These are phyloP conservation scores for Globisporangium takayamanum DNA, from an alignment of 352 stramenopile genomes.

Conservation along the genomic window DNA sequence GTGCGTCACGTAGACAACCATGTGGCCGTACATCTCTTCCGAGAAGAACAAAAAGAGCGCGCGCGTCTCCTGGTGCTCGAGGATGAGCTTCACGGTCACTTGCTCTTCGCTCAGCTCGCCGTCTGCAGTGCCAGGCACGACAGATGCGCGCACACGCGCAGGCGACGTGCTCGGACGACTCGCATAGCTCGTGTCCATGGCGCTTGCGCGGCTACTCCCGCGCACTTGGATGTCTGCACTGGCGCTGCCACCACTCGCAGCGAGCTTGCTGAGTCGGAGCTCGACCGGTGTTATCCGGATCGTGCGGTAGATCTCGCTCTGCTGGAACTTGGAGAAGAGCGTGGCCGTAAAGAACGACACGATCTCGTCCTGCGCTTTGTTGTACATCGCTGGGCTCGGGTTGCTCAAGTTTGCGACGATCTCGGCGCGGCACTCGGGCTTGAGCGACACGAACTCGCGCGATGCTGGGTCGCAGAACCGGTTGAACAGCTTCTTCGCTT, in stretches of 20 bases:
- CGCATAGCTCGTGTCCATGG: background rate
- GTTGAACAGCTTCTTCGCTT: conserved; percentile 59
- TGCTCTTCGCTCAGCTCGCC: conserved; percentile 26
- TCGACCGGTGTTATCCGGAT: conserved; percentile 37
- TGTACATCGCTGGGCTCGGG: conserved; percentile 59
- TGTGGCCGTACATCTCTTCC: conserved; percentile 61
- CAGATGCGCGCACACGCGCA: background rate
- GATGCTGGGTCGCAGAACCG: conserved; percentile 59
- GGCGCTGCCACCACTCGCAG: conserved; percentile 14
- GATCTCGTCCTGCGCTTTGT: conserved; percentile 65
- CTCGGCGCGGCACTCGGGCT: conserved; percentile 21
- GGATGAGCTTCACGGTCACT: conserved; percentile 48
- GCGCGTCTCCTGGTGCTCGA: conserved; percentile 56
- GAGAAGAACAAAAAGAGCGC: conserved; percentile 66
- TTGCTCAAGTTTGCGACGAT: conserved; percentile 28
- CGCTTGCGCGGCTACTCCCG: background rate
- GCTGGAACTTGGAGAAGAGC: conserved; percentile 68
- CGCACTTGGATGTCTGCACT: conserved; percentile 6
- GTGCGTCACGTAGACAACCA: too few relatives aligned
- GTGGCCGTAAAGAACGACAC: conserved; percentile 54
- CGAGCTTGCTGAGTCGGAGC: conserved; percentile 17
- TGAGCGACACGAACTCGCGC: conserved; percentile 46
- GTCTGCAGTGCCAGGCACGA: background rate
- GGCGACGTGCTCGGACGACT: conserved; percentile 6
- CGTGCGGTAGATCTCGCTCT: conserved; percentile 54